phyloP scores from a whole-genome alignment of 768 basidiomycete species.

The Auriscalpium microsporum region DNA sequence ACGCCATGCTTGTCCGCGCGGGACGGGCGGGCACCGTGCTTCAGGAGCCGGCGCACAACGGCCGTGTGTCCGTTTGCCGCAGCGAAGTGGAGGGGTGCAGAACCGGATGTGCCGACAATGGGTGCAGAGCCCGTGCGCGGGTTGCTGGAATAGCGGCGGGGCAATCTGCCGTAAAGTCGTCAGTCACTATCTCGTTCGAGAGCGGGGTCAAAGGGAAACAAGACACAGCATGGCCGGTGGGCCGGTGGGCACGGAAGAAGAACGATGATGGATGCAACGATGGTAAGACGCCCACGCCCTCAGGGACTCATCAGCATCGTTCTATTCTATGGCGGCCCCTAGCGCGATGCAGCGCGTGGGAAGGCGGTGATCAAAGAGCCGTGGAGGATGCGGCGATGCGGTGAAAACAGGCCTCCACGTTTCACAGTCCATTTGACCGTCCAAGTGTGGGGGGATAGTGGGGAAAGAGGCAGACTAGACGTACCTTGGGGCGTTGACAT shows the following conservation, averaged over 20 bases:
- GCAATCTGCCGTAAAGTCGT: conserved; percentile 37
- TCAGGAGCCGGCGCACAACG: conserved; percentile 72
- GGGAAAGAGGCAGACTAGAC: conserved; percentile 17
- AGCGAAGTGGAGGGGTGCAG: conserved; percentile 94
- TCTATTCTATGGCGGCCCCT: too few relatives aligned
- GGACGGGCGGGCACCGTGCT: conserved; percentile 75
- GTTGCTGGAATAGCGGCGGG: conserved; percentile 67
- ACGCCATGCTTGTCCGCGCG: conserved; percentile 86
- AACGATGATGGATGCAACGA: too few relatives aligned
- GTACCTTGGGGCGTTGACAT: conserved; percentile 91
- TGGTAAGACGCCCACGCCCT: too few relatives aligned
- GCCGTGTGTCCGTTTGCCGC: conserved; percentile 86
- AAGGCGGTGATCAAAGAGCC: too few relatives aligned
- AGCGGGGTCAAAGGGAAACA: not conserved
- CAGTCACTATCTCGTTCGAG: not conserved
- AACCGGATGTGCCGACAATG: conserved; percentile 77
- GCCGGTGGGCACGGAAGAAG: not conserved
- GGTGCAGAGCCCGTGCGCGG: conserved; percentile 57
- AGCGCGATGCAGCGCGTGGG: too few relatives aligned
- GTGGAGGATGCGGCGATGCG: too few relatives aligned
- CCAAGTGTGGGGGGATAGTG: too few relatives aligned
- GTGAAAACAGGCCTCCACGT: too few relatives aligned
- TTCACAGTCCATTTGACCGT: too few relatives aligned
- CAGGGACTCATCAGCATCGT: too few relatives aligned
- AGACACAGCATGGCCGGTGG: not conserved